A percentile compares a stretch with the other conserved stretches of the same genome.
Evolutionary conservation across 768 basidiomycete species (phyloP).

Genomic region (Trametes punicea): DNA sequence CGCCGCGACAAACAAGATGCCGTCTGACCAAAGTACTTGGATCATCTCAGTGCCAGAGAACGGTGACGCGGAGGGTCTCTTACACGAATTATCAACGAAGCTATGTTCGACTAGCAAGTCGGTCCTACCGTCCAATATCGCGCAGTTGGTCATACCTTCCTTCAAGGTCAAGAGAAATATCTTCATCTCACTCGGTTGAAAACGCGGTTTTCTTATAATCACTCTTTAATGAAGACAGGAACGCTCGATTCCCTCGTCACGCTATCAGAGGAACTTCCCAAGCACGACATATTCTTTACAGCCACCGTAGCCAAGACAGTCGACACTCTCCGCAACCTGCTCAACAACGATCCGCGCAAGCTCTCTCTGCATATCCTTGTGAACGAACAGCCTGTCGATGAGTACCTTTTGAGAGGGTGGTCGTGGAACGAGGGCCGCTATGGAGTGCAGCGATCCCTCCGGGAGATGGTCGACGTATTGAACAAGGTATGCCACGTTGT

Average conservation of each 20-base stretch:
- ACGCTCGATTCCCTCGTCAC: conserved; percentile 87
- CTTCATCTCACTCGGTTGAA: too few species aligned
- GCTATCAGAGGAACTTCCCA: conserved; percentile 90
- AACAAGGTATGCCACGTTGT: conserved; percentile 58
- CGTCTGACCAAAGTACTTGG: conserved; percentile 96
- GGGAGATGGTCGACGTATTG: conserved; percentile 81
- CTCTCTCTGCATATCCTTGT: conserved; percentile 73
- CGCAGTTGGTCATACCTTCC: conserved; percentile 71
- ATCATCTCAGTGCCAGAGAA: conserved; percentile 82
- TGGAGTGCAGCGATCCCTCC: conserved; percentile 74
- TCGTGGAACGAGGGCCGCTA: conserved; percentile 94
- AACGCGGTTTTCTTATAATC: too few species aligned
- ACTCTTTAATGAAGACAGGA: conserved; percentile 60
- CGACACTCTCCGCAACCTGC: conserved; percentile 85
- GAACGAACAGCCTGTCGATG: conserved; percentile 75
- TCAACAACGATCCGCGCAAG: conserved; percentile 82
- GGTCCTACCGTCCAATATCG: conserved; percentile 43
- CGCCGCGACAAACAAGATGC: conserved; percentile 49
- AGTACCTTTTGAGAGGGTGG: conserved; percentile 80
- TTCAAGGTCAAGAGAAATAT: conserved; percentile 96
- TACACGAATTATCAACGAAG: conserved; percentile 63
- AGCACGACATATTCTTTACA: conserved; percentile 87
- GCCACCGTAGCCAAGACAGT: conserved; percentile 87
- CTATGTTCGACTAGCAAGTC: conserved; percentile 57
- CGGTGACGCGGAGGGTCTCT: conserved; percentile 76